phyloP scores from a whole-genome alignment of 2,329 filamentous ascomycete species.

The Alternaria sp. region DNA sequence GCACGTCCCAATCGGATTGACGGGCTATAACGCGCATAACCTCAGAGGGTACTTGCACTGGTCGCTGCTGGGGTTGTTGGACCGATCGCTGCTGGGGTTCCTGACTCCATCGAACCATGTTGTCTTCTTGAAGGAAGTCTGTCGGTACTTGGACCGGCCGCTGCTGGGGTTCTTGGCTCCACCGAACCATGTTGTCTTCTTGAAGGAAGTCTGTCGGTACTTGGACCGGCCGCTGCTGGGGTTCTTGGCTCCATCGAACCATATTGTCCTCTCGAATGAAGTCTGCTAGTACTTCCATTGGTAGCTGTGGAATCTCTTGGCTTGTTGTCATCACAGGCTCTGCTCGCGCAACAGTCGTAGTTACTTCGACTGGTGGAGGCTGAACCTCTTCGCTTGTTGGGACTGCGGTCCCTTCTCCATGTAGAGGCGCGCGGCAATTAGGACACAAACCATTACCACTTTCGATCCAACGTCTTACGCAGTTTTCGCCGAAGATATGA shows the following conservation, averaged over 20 bases:
- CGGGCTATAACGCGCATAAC: background rate
- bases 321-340: background rate
- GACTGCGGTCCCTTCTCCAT: background rate
- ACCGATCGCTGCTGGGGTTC: background rate
- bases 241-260: background rate
- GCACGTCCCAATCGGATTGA: background rate
- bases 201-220: background rate
- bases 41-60: background rate
- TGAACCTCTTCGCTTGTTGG: background rate
- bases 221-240: background rate
- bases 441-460: background rate
- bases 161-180: background rate
- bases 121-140: background rate
- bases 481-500: constrained; percentile 3
- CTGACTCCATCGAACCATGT: background rate
- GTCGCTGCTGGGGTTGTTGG: background rate
- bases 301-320: background rate
- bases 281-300: background rate
- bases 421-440: background rate
- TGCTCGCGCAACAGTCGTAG: background rate
- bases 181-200: background rate
- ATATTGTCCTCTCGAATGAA: background rate
- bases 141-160: background rate
- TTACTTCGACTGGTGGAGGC: background rate
- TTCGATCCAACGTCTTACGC: background rate